Base-by-base conservation (phyloP, 2,329 filamentous ascomycete genomes). In the Tolypocladium sp. region DNA sequence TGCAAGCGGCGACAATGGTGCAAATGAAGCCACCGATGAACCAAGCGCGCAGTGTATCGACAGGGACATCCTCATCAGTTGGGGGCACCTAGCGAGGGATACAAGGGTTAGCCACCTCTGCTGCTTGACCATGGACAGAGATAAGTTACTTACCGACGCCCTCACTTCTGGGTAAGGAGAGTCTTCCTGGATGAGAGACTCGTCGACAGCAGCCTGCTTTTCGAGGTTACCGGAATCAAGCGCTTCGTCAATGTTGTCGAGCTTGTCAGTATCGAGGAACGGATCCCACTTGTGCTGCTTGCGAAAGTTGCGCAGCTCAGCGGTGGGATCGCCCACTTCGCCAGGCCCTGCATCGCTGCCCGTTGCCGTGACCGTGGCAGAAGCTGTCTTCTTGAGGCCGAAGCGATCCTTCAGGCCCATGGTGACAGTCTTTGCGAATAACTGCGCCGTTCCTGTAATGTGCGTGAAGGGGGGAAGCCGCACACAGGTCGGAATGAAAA, bases 11-110 rank as follows among this genome's bases (percentile, higher is more conserved):
- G 35, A 83, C 81, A 55, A 84, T 69, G 0, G 83, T 86, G 61
- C 82, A 82, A 58, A 85, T 75, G 51, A 86, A 2, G 57, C 82
- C 63, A 37, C 84, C 84, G 58, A 87, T 81, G 6, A 69, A 63
- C 84, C 84, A 87, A 10, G 82, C 82, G 25, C 84, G 83, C 60
- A 87, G 75, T 3, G 84, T 87, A 67, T 81, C 82, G 59, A 77
- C 73, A 8, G 80, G 77, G 2, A 81, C 66, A 25, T 83, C 80
- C 57, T 82, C 79, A 58, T 79, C 75, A 60, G 80, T 81, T n/a
- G 76, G 69, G 6, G 67, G 67, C 6, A 67, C 64, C 66, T 66
- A 51, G 25, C 2, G 40, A 8, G n/a, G 25, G 22, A 10, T 17
- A 22, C 25, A 25, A 35, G 2, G 4, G 12, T 52, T 10, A 52